phyloP scores from a whole-genome alignment of 2,329 filamentous ascomycete genomes.

The Talaromyces verruculosus region DNA sequence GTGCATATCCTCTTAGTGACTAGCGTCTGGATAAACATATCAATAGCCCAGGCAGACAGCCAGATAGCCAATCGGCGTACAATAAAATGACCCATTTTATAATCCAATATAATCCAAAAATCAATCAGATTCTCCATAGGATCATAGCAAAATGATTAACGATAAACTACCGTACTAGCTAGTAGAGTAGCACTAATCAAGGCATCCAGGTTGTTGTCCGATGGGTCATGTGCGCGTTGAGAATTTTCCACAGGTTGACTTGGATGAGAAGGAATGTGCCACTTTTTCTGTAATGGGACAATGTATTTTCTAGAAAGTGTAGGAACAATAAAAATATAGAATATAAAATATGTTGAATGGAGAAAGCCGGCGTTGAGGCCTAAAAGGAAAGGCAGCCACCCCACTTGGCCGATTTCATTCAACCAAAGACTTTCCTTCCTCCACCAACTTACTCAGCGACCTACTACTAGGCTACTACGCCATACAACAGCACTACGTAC shows the following conservation, averaged over 20 bases:
- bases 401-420: background rate
- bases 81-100: slow-evolving; percentile 2
- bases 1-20: slow-evolving; percentile 2
- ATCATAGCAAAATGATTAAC: background rate
- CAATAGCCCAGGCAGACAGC: background rate
- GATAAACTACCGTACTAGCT: background rate
- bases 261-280: background rate
- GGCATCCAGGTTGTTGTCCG: background rate
- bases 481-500: background rate
- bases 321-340: background rate
- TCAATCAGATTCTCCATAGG: background rate
- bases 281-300: background rate
- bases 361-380: background rate
- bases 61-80: background rate
- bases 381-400: slow-evolving; percentile 10
- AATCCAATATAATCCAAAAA: background rate
- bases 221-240: slow-evolving; percentile 5
- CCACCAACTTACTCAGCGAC: background rate
- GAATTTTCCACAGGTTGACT: background rate
- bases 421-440: background rate
- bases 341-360: background rate
- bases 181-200: slow-evolving; percentile 9
- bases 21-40: background rate
- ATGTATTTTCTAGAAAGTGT: background rate
- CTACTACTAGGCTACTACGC: background rate